Evolutionary conservation across 768 basidiomycete genomes (phyloP).

Genomic region (Dacryopinax primogenitus): DNA sequence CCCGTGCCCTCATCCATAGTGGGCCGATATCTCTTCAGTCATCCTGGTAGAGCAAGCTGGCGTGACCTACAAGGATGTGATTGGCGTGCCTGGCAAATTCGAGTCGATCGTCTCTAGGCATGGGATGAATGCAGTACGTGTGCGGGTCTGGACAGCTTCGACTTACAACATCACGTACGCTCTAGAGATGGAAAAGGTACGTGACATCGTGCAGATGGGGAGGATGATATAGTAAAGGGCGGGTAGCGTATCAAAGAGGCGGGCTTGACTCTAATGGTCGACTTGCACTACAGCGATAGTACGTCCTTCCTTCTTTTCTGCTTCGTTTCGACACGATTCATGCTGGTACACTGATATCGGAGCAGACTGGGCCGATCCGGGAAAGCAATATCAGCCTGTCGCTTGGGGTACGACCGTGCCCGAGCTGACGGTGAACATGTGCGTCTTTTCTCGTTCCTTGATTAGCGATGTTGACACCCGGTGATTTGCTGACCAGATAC

Average conservation of each 20-base stretch:
- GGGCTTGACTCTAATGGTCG: slow-evolving; percentile 43
- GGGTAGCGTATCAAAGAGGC: slow-evolving; percentile 36
- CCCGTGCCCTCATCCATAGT: slow-evolving; percentile 34
- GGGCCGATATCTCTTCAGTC: slow-evolving; percentile 49
- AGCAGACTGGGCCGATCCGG: slow-evolving; percentile 50
- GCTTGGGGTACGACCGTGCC: slow-evolving; percentile 40
- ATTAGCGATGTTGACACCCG: too few relatives aligned
- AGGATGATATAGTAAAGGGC: background rate
- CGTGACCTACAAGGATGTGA: slow-evolving; percentile 34
- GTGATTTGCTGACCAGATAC: background rate
- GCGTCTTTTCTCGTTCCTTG: background rate
- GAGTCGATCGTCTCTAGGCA: slow-evolving; percentile 43
- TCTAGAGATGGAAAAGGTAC: slow-evolving; percentile 37
- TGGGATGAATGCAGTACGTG: slow-evolving; percentile 46
- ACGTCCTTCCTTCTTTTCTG: slow-evolving; percentile 28
- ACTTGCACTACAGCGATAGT: slow-evolving; percentile 54
- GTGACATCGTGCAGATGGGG: background rate
- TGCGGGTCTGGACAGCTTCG: slow-evolving; percentile 53
- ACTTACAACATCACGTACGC: slow-evolving; percentile 39
- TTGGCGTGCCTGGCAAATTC: slow-evolving; percentile 28
- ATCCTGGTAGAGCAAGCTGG: slow-evolving; percentile 41
- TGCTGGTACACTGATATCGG: too few relatives aligned
- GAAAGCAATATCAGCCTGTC: slow-evolving; percentile 46
- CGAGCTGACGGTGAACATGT: slow-evolving; percentile 29
- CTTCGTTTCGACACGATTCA: background rate